phyloP scores from a whole-genome alignment of 495 filamentous ascomycete genomes.

The Hamigera avellanea region DNA sequence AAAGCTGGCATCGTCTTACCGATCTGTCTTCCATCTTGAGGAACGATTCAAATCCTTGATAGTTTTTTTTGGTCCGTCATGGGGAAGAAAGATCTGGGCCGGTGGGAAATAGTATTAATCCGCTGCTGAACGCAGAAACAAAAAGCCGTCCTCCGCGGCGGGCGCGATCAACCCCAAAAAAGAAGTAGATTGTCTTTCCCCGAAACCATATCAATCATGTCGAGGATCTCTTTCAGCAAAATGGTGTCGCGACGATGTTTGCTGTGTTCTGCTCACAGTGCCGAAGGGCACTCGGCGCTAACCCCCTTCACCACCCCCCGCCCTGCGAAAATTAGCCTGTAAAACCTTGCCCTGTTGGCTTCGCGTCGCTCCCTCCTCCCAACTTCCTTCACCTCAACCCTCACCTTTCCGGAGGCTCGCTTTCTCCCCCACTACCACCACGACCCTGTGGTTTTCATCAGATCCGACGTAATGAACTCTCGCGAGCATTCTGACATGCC shows the following conservation, averaged over 20 bases:
- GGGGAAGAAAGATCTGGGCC: constrained; percentile 13
- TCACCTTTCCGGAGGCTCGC: constrained; percentile 18
- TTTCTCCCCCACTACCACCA: constrained; percentile 10
- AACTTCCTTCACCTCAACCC: constrained; percentile 14
- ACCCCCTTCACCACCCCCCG: constrained; percentile 27
- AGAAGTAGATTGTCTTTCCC: too few relatives aligned
- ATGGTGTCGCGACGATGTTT: constrained; percentile 21
- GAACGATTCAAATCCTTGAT: too few relatives aligned
- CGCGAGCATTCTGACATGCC: constrained; percentile 38
- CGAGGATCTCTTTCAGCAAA: constrained; percentile 2
- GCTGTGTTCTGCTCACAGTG: constrained; percentile 23
- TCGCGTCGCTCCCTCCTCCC: constrained; percentile 23
- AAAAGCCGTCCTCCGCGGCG: constrained; percentile 28
- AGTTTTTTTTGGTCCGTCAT: too few relatives aligned
- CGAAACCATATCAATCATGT: constrained; percentile 15
- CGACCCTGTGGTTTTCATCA: constrained; percentile 5
- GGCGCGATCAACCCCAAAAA: not conserved
- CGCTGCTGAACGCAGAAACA: constrained; percentile 37
- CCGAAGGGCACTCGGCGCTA: constrained; percentile 25
- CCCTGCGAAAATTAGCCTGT: constrained; percentile 29
- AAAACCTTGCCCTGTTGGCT: constrained; percentile 26
- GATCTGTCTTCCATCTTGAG: too few relatives aligned
- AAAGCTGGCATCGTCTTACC: too few relatives aligned
- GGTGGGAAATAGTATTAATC: constrained; percentile 41
- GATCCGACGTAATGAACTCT: constrained; percentile 28